phyloP scores from a whole-genome alignment of 2,329 filamentous ascomycete genomes.

The Sarocladiaceae sp. region DNA sequence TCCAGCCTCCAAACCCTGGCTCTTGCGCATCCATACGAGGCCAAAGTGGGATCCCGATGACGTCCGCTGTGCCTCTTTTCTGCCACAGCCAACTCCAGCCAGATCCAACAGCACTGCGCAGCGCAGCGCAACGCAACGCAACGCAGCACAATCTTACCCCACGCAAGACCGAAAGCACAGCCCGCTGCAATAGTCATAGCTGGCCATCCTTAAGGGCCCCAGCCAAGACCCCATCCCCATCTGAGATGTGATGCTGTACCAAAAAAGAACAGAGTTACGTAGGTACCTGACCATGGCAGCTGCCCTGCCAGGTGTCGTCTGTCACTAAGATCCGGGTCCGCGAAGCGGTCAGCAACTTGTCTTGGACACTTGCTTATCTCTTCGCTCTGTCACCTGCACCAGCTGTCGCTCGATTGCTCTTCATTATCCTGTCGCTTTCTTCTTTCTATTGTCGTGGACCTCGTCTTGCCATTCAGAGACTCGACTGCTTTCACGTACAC shows the following conservation, averaged over 20 bases:
- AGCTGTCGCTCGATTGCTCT: too few relatives aligned
- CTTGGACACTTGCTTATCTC: too few relatives aligned
- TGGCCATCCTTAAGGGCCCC: background rate
- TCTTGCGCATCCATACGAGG: background rate
- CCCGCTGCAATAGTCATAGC: conserved; percentile 5
- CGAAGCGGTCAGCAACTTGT: too few relatives aligned
- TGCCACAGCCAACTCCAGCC: background rate
- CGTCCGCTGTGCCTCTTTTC: conserved; percentile 1
- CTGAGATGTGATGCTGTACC: background rate
- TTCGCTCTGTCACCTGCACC: too few relatives aligned
- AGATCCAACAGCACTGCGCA: background rate
- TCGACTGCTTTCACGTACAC: too few relatives aligned
- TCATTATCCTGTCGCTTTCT: too few relatives aligned
- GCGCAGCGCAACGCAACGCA: background rate
- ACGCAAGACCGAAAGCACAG: background rate
- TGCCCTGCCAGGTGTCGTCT: background rate
- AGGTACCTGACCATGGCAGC: background rate
- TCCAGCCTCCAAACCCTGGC: background rate
- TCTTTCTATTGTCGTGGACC: too few relatives aligned
- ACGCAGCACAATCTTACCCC: background rate
- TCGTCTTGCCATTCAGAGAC: too few relatives aligned
- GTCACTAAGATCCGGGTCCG: too few relatives aligned
- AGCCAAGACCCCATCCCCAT: too few relatives aligned
- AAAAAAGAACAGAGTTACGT: conserved; percentile 2
- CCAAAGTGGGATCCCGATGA: background rate